A percentile compares a stretch with the other conserved stretches of the same genome.
These are phyloP conservation scores for Senecio squalidus DNA, from an alignment of 140 eudicot species.

Conservation along the genomic window DNA sequence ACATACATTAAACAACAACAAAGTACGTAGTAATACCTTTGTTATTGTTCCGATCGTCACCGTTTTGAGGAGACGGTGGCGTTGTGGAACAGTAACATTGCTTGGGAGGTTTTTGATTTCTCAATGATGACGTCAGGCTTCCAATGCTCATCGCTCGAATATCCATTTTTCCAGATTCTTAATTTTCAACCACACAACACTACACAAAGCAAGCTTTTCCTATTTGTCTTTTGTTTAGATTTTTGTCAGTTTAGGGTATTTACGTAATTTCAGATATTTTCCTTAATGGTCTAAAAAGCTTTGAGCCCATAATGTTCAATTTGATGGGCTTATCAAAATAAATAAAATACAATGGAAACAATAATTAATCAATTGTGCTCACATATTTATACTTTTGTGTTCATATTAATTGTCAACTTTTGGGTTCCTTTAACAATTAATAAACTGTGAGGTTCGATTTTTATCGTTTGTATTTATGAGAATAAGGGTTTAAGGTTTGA, in stretches of 20 bases:
- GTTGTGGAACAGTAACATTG: conserved; percentile 31
- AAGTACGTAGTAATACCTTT: conserved; percentile 14
- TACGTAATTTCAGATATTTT: background rate
- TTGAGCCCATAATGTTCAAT: conserved; percentile 6
- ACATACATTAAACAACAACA: background rate
- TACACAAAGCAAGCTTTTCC: no score
- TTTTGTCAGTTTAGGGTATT: conserved; percentile 2
- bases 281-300: background rate
- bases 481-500: no score
- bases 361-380: no score
- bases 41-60: conserved; percentile 33
- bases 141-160: conserved; percentile 41
- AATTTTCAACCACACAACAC: conserved; percentile 30
- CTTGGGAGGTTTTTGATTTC: conserved; percentile 29
- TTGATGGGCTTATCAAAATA: background rate
- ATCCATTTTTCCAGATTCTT: conserved; percentile 38
- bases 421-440: no score
- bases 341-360: no score
- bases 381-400: no score
- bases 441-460: no score
- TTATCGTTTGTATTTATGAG: no score
- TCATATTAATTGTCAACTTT: no score
- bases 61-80: conserved; percentile 48
- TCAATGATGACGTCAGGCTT: conserved; percentile 37
- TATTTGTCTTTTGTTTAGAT: background rate